Evolutionary conservation across 1,139 yeast species (phyloP).

Genomic region (Sugiyamaella grinbergsii): DNA sequence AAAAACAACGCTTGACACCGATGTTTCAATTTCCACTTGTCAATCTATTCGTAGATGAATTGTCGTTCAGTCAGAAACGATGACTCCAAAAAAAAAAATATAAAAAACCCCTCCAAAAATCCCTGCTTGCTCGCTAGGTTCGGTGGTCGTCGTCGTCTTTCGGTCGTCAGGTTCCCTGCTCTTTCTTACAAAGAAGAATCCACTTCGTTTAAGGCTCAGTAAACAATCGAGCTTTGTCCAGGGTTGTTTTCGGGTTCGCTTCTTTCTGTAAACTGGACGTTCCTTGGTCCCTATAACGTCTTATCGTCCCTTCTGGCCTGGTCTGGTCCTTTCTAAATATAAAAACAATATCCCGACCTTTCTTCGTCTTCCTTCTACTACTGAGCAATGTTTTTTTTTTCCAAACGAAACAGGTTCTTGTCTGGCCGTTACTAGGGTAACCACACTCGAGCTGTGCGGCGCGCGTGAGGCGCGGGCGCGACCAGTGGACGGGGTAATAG

Average conservation of each 20-base stretch:
- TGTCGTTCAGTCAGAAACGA: background rate
- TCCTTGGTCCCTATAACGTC: background rate
- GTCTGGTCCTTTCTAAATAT: background rate
- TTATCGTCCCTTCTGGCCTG: background rate
- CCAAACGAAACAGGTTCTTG: constrained; percentile 18
- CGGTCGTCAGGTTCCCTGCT: no score
- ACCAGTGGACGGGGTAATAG: background rate
- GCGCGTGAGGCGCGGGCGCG: background rate
- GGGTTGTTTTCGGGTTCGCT: background rate
- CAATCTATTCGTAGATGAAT: background rate
- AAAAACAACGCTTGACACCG: background rate
- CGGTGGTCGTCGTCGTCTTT: background rate
- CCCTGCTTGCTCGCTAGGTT: background rate
- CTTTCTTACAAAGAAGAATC: background rate
- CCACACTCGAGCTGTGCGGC: constrained; percentile 3
- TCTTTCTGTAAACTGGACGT: background rate
- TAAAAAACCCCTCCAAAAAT: background rate
- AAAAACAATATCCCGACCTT: background rate
- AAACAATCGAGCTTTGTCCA: background rate
- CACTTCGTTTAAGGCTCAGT: background rate
- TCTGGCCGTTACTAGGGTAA: constrained; percentile 16
- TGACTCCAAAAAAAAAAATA: background rate
- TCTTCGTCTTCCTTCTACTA: background rate
- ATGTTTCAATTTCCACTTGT: background rate
- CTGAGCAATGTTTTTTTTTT: constrained; percentile 18